Percentiles rank a stretch among this genome's conserved stretches.
These are phyloP conservation scores for Coemansia sp. DNA, from an alignment of 192 early-diverging fungal species.

Conservation along the genomic window DNA sequence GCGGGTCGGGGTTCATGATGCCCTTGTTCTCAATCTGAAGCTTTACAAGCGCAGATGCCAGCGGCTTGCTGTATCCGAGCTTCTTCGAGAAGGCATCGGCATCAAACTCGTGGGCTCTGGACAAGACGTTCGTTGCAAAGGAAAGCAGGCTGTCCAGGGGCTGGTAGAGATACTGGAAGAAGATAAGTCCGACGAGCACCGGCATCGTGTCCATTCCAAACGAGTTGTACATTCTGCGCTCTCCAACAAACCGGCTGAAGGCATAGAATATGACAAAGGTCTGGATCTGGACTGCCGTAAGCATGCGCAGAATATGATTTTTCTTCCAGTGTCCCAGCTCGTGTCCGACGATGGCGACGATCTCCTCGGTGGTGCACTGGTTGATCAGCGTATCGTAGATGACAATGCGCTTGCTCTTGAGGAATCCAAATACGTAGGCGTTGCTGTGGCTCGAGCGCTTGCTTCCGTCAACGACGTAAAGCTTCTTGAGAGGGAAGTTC, in stretches of 20 bases:
- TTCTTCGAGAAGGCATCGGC: constrained; percentile 87
- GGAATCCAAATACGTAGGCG: constrained; percentile 95
- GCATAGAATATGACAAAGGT: constrained; percentile 71
- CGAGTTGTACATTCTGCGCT: constrained; percentile 70
- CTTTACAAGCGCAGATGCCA: constrained; percentile 82
- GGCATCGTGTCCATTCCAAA: constrained; percentile 84
- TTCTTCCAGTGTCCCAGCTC: constrained; percentile 95
- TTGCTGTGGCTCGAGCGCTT: constrained; percentile 90
- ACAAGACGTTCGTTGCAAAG: constrained; percentile 77
- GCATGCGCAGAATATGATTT: constrained; percentile 76
- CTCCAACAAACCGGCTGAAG: constrained; percentile 74
- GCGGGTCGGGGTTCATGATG: constrained; percentile 79
- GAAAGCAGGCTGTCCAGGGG: constrained; percentile 73
- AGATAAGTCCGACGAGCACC: constrained; percentile 81
- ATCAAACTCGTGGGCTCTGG: constrained; percentile 87
- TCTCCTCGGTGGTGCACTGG: constrained; percentile 78
- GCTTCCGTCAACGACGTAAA: constrained; percentile 94
- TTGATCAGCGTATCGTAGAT: constrained; percentile 90
- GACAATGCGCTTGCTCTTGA: constrained; percentile 96
- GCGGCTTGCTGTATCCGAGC: constrained; percentile 69
- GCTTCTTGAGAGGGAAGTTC: constrained; percentile 87
- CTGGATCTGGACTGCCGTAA: constrained; percentile 72
- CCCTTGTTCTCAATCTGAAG: constrained; percentile 86
- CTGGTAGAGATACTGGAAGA: constrained; percentile 84
- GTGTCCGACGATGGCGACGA: constrained; percentile 91